Base-by-base conservation (phyloP, 208 protist genomes). In the Leishmania major region DNA sequence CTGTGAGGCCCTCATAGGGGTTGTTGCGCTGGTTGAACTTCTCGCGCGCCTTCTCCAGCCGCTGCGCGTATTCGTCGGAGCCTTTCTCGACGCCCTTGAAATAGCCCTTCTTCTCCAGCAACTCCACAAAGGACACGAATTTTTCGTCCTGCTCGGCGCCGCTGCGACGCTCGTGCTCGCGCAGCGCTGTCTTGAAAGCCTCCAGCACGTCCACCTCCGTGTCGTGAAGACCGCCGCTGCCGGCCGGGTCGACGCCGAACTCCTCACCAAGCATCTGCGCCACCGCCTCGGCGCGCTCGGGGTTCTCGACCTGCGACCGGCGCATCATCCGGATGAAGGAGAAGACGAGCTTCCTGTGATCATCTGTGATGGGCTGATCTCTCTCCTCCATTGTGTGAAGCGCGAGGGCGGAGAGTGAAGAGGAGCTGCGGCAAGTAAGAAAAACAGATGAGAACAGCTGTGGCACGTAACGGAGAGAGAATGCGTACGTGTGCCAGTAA, bases 21-120 rank as follows among this genome's bases (percentile, higher is more conserved):
- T 98, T 98, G 86, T 96, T 96, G 75, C 93, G 93, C 79, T 91
- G 88, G 77, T 92, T 94, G 86, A 98, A 98, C 90, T 97, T 97
- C 77, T 94, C 87, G 74, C 88, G 89, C 11, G 96, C 96, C 83
- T 95, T 97, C 60, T 93, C 88, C 49, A 97, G 80, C 64, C 94
- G 94, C 75, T 86, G 79, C 60, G 83, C 72, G 90, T 98, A 97
- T 81, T 97, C 94, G 45, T 89, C 84, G 22, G 85, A 93, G 77
- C 90, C 95, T 66, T 87, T 81, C 79, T 96, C 92, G 4, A 85
- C 88, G 31, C 89, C 93, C 73, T 94, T 95, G 86, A 98, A 98
- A 87, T 98, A 98, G 71, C 95, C 95, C 87, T 98, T 98, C 85
- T 92, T 95, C 64, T 88, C 89, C 43, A 98, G 90, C n/a, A 98